Base-by-base conservation (phyloP, 495 filamentous ascomycete species). In the Tuber magnatum region DNA sequence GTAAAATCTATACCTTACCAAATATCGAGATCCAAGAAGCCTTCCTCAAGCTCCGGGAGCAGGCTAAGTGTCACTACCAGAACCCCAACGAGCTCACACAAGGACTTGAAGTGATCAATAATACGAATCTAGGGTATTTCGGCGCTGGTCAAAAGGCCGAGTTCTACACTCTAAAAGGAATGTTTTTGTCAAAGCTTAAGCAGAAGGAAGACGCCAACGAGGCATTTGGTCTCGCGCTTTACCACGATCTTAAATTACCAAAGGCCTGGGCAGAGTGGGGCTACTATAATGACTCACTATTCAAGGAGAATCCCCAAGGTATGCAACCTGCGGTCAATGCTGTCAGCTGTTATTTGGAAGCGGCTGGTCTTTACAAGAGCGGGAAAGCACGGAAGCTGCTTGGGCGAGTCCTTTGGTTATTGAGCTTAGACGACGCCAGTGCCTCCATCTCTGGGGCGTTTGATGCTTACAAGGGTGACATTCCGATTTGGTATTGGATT, bases 191-290 rank as follows among this genome's bases (percentile, higher is more conserved):
- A 74, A 98, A 97, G 84, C 88, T 98, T 12, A 89, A 89, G 69
- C 90, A 96, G 76, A 92, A 93, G 80, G 90, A 91, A 22, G 96
- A 98, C 73, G 94, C 95, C 9, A 93, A 97, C 79, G 91, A 92
- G 74, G 95, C 96, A 7, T 99, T 95, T 83, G 94, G 96, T 61
- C 92, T 92, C 61, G 96, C 96, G 3, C 85, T 99, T 38, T 97
- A 93, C 84, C 97, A 94, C 77, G 96, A 99, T 79, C 91, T 99
- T 79, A 92, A 92, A 77, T 89, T 97, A 43, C 91, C 95, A 0
- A 99, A 99, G 84, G 96, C 96, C 8, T 99, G 96, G 96, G 94
- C 95, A 74, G 96, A 98, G 84, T 99, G 96, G 96, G 96, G 94
- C 69, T 93, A 94, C 80, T 99, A 97, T 85, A 97, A 95, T 82